A percentile compares a stretch with the other conserved stretches of the same genome.
phyloP scores from a whole-genome alignment of 2,329 filamentous ascomycete genomes.

The Colletotrichum tabaci region DNA sequence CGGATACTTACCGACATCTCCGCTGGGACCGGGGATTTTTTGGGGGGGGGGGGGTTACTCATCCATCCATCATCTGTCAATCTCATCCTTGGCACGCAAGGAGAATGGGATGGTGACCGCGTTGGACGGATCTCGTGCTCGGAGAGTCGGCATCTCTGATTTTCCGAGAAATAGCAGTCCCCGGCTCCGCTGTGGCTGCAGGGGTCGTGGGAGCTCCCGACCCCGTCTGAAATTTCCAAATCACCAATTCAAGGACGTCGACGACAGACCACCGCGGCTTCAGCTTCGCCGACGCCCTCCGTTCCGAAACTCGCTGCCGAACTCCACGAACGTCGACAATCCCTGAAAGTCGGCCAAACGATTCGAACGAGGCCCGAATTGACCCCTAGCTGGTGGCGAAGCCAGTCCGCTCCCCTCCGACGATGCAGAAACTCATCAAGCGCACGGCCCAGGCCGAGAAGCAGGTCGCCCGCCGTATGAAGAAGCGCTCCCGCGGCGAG shows the following conservation, averaged over 20 bases:
- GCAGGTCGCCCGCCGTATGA: slow-evolving; percentile 68
- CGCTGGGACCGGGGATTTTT: slow-evolving; percentile 18
- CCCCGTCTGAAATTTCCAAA: slow-evolving; percentile 42
- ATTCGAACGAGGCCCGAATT: not conserved
- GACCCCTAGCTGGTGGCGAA: slow-evolving; percentile 21
- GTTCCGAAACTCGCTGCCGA: slow-evolving; percentile 18
- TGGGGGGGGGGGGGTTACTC: slow-evolving; percentile 18
- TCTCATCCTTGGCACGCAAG: slow-evolving; percentile 17
- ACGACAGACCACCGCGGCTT: slow-evolving; percentile 34
- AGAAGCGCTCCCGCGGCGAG: slow-evolving; percentile 56
- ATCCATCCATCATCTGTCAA: slow-evolving; percentile 27
- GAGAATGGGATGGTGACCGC: slow-evolving; percentile 21
- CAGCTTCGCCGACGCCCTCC: slow-evolving; percentile 20
- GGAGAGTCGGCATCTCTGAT: slow-evolving; percentile 13
- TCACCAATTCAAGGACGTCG: slow-evolving; percentile 35
- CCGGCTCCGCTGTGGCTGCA: slow-evolving; percentile 26
- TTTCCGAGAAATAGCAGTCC: slow-evolving; percentile 7
- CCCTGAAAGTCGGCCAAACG: not conserved
- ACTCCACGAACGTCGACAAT: slow-evolving; percentile 16
- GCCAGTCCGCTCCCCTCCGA: slow-evolving; percentile 35
- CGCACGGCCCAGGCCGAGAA: slow-evolving; percentile 77
- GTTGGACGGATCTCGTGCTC: not conserved
- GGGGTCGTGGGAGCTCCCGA: slow-evolving; percentile 33
- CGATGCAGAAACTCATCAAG: slow-evolving; percentile 80
- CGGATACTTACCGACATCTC: slow-evolving; percentile 36